Evolutionary conservation across 1,284 basidiomycete species (phyloP), one percentile per base, ranked within the genome.

Genomic region (Ustilago loliicola): DNA sequence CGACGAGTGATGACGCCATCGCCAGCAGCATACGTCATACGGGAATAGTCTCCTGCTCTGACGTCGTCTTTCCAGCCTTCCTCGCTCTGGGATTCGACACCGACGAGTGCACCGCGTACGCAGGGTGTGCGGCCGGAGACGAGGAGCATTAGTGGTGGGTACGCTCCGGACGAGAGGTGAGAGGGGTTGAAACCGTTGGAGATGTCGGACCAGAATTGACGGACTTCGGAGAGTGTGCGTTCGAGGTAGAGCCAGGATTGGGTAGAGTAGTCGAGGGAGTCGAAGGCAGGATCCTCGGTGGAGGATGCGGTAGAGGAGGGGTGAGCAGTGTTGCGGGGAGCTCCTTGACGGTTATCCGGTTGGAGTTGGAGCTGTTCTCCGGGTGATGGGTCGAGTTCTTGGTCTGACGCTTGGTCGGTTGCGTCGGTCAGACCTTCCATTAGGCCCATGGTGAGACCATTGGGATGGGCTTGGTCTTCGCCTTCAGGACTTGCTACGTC

Each of bases 1-100:
- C 75, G 70, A n/a, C 80, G 73, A 1, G 83, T 75, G 29, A 87
- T 86, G 58, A 87, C 83, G 19, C 86, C 86, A 53, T 87, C 86
- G 5, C 82, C 80, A 0, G 68, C 62, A 9, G 34, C 77, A 57
- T 78, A 80, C 1, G 79, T 65, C 77, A 83, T 79, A 27, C 70
- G 60, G 7, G 74, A 70, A 55, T 78, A 79, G 61, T 77, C 70
- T 40, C 72, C 69, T 8, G 66, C 65, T n/a, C 73, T 34, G 7
- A 79, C 75, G 32, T 66, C 70, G 54, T 66, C 53, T 38, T 72
- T 72, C 80, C 78, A 80, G 1, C 48, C 55, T 19, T 51, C 45
- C 11, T n/a, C 29, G 30, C 34, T 17, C 21, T 45, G 29, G 32
- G 29, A 19, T 30, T 54, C 30, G n/a, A 69, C 61, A 30, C 82